Percentiles rank a stretch among this genome's conserved stretches.
Evolutionary conservation across 768 basidiomycete genomes (phyloP).

Genomic region (Holtermannia corniformis): DNA sequence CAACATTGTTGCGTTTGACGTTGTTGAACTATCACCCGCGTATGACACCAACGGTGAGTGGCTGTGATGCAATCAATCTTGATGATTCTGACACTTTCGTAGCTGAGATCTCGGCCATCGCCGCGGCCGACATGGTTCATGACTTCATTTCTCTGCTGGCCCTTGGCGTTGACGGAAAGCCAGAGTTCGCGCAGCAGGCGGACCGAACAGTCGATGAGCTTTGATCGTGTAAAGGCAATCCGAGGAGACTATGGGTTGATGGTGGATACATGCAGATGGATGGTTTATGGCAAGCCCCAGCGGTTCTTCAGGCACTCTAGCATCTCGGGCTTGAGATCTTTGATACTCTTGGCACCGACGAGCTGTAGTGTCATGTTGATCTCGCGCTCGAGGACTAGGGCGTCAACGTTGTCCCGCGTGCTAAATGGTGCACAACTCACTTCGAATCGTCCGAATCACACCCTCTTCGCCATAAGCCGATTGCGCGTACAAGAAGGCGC

Average conservation of each 20-base stretch:
- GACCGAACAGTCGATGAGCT: background rate
- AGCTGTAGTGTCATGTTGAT: slow-evolving; percentile 37
- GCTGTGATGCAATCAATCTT: no score
- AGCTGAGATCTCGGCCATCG: slow-evolving; percentile 29
- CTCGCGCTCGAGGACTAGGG: slow-evolving; percentile 36
- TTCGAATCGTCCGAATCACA: slow-evolving; percentile 34
- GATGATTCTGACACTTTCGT: background rate
- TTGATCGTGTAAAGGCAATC: no score
- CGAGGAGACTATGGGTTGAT: no score
- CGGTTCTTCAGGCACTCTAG: slow-evolving; percentile 33
- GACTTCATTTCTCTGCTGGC: slow-evolving; percentile 32
- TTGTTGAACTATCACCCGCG: slow-evolving; percentile 33
- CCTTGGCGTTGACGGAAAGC: background rate
- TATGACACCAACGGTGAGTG: slow-evolving; percentile 34
- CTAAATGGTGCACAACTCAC: slow-evolving; percentile 22
- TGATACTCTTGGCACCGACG: slow-evolving; percentile 26
- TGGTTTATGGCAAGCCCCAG: slow-evolving; percentile 16
- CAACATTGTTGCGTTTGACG: slow-evolving; percentile 34
- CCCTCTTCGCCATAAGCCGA: slow-evolving; percentile 44
- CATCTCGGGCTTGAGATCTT: slow-evolving; percentile 32
- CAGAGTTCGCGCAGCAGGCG: background rate
- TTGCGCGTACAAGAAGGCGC: slow-evolving; percentile 43
- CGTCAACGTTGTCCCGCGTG: background rate
- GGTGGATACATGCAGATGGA: no score
- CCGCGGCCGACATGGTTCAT: slow-evolving; percentile 28